phyloP scores from a whole-genome alignment of 495 filamentous ascomycete genomes.

The Penicillium silybi region DNA sequence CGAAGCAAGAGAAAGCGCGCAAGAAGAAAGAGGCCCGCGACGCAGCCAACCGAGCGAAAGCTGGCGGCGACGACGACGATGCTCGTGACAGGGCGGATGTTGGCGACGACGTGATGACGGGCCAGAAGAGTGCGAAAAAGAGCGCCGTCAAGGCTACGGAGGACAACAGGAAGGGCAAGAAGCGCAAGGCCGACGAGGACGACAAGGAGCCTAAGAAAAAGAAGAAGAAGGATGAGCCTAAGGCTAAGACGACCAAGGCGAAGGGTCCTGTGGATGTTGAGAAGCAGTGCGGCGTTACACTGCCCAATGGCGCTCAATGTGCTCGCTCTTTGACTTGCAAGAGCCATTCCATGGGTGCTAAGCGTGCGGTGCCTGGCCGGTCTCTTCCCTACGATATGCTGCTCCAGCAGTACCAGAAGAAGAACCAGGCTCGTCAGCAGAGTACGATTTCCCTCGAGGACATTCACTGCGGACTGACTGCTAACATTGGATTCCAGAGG shows the following conservation, averaged over 20 bases:
- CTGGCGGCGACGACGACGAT: constrained; percentile 58
- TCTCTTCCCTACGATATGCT: constrained; percentile 94
- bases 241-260: constrained; percentile 79
- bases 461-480: not conserved
- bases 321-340: constrained; percentile 94
- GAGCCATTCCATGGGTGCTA: constrained; percentile 93
- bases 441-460: constrained; percentile 50
- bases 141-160: constrained; percentile 60
- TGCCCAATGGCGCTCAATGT: constrained; percentile 81
- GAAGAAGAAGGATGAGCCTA: constrained; percentile 85
- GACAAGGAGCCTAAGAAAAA: constrained; percentile 74
- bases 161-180: constrained; percentile 76
- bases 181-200: constrained; percentile 84
- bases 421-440: constrained; percentile 96
- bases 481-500: constrained; percentile 51
- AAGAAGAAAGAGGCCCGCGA: constrained; percentile 72
- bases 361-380: constrained; percentile 83
- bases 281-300: constrained; percentile 88
- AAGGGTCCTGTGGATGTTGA: constrained; percentile 98
- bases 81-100: constrained; percentile 34
- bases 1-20: constrained; percentile 78
- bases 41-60: constrained; percentile 58
- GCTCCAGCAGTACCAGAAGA: constrained; percentile 92
- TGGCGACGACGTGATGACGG: constrained; percentile 38
- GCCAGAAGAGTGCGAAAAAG: constrained; percentile 68